Base-by-base conservation (phyloP, 352 stramenopile genomes). In the Phytopythium litorale region DNA sequence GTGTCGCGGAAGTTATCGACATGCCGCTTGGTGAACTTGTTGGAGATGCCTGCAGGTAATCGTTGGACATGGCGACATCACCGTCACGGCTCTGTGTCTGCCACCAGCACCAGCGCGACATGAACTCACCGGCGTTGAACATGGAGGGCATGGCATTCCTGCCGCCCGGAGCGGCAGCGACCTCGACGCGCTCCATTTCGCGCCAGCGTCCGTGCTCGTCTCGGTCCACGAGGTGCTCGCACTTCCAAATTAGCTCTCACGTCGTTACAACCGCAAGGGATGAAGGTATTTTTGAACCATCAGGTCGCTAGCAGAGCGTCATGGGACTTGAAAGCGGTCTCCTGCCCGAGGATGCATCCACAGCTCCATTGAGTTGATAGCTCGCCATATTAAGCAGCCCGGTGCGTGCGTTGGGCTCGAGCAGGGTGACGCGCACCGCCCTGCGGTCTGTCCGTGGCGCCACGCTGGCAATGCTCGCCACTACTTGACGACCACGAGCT, bases 11-110 rank as follows among this genome's bases (percentile, higher is more conserved):
- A 92, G 55, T 91, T 90, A 30, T 59, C 66, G 9, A 69, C 63
- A 72, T 90, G 84, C 21, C 75, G 72, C 68, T 87, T 89, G 2
- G 85, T 90, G 61, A 94, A 94, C 63, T 94, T 94, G 72, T 67
- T 88, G 11, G 85, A 94, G 42, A 92, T 84, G 7, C 81, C 85
- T 94, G 42, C 32, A 68, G 58, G 43, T 38, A 16, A 23, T 23
- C 11, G 48, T 35, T 8, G 16, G 18, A n/a, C 42, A 23, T n/a
- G 13, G 25, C 3, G 11, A 25, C 19, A 23, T 1, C 28, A 33
- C 25, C 16, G 23, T 48, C 18, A n/a, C 8, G 35, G 12, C 35
- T 16, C 7, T 40, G 35, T 6, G 28, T 19, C 43, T 37, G 50
- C 16, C 4, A 45, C 7, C 18, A 12, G 52, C 12, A 57, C 18